Conservation (phyloP, 2,329 filamentous ascomycete genomes). For the Colletotrichum sp. region DNA sequence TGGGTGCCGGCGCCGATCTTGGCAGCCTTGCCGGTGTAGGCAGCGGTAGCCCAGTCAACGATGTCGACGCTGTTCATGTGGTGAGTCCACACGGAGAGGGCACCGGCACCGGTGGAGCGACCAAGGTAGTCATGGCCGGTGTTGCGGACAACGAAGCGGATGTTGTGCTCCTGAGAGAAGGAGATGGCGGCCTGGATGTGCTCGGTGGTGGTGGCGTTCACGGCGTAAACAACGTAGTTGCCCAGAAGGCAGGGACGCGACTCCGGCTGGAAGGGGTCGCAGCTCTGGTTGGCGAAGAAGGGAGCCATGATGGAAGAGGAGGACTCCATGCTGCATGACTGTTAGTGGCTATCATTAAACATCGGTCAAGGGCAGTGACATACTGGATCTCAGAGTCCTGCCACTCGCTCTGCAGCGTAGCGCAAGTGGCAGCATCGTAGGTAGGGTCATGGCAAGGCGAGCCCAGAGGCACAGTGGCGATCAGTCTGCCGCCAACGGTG, state of each 20-base stretch:
- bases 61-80: slow-evolving; percentile 42
- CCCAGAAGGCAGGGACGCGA: slow-evolving; percentile 45
- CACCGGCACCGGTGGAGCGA: slow-evolving; percentile 56
- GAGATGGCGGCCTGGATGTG: slow-evolving; percentile 36
- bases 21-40: slow-evolving; percentile 27
- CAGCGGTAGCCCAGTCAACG: slow-evolving; percentile 26
- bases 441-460: slow-evolving; percentile 45
- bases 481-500: slow-evolving; percentile 51
- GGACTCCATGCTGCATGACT: slow-evolving; percentile 31
- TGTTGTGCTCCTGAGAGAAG: slow-evolving; percentile 40
- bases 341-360: not conserved
- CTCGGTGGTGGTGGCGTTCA: slow-evolving; percentile 33
- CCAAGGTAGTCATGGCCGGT: slow-evolving; percentile 60
- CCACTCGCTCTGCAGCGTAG: slow-evolving; percentile 48
- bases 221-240: slow-evolving; percentile 46
- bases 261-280: slow-evolving; percentile 43
- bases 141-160: slow-evolving; percentile 56
- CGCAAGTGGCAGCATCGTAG: slow-evolving; percentile 51
- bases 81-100: slow-evolving; percentile 52
- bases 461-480: slow-evolving; percentile 53
- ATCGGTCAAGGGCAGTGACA: slow-evolving; percentile 17
- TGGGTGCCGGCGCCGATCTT: slow-evolving; percentile 59
- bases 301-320: slow-evolving; percentile 45
- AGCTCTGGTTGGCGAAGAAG: slow-evolving; percentile 44
- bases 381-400: slow-evolving; percentile 48